Evolutionary conservation across 345 rosid genomes (phyloP).

Genomic region (Hirschfeldia incana): DNA sequence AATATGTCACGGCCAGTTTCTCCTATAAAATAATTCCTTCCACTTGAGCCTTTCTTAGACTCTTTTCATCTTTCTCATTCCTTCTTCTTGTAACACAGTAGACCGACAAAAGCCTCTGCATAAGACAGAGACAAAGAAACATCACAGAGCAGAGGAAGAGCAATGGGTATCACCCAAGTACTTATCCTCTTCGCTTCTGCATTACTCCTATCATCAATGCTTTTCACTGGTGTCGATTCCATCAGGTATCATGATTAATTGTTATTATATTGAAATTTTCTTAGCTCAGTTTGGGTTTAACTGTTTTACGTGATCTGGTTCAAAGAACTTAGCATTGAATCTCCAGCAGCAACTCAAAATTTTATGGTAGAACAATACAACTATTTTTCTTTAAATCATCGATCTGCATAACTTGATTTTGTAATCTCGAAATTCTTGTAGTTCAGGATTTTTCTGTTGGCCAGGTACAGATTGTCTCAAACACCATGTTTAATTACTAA

Average conservation of each 20-base stretch:
- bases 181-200: slow-evolving; percentile 40
- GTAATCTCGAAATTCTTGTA: slow-evolving; percentile 9
- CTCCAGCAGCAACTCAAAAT: slow-evolving; percentile 5
- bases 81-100: slow-evolving; percentile 23
- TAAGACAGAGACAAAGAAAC: slow-evolving; percentile 16
- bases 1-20: slow-evolving; percentile 10
- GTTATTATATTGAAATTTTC: background rate
- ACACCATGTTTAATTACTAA: background rate
- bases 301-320: slow-evolving; percentile 19
- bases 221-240: slow-evolving; percentile 46
- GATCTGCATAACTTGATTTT: slow-evolving; percentile 14
- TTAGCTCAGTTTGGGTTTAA: background rate
- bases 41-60: slow-evolving; percentile 23
- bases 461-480: background rate
- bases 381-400: background rate
- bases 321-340: slow-evolving; percentile 3
- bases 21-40: slow-evolving; percentile 33
- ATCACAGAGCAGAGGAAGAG: slow-evolving; percentile 16
- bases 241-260: slow-evolving; percentile 26
- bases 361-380: background rate
- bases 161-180: slow-evolving; percentile 42
- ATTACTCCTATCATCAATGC: slow-evolving; percentile 43
- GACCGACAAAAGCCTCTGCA: slow-evolving; percentile 34
- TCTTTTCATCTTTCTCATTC: slow-evolving; percentile 16
- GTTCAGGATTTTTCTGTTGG: background rate